Evolutionary conservation across 1,284 basidiomycete genomes (phyloP), one percentile per base, ranked within the genome.

Genomic region (Phenoliferia sp.): DNA sequence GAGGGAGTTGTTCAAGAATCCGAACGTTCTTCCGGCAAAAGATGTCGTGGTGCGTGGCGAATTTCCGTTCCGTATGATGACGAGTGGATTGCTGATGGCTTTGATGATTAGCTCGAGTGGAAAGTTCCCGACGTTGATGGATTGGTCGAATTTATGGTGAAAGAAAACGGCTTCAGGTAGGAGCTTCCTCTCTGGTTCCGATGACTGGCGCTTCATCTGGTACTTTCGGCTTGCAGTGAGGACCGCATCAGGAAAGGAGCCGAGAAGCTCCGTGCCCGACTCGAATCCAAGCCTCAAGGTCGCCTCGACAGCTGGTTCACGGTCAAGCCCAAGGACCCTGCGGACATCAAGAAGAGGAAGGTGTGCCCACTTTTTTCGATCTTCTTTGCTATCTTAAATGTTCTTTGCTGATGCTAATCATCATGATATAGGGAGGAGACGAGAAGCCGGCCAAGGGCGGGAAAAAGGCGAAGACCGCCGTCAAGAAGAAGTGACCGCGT

Each of bases 111-210:
- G 89, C 83, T 98, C 61, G 93, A 97, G 73, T 99, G 95, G 95
- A 92, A 89, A 70, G 84, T 85, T 69, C 96, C 96, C 3, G 93
- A 99, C 72, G 84, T 94, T 0, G 94, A 98, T 29, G 96, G 93
- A 1, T 84, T 99, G 9, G 88, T 99, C 22, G 86, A 97, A 63
- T 99, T 99, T 81, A 80, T 99, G 32, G 95, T 97, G 28, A 87
- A 82, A 55, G 92, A 98, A 76, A 98, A 98, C 79, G 95, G 96
- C 2, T 99, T 99, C 85, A 95, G 90, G 94, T 95, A 75, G 22
- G 62, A 10, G 5, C 19, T 35, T 16, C n/a, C 22, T n/a, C 35
- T 54, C 33, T 39, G 63, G 31, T 65, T 22, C 28, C 4, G 61
- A 55, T 3, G 22, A 15, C 54, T 31, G 62, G 17, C 33, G 29